These are phyloP conservation scores for Golubevia sp. DNA, from an alignment of 1,284 basidiomycete species.

Conservation along the genomic window DNA sequence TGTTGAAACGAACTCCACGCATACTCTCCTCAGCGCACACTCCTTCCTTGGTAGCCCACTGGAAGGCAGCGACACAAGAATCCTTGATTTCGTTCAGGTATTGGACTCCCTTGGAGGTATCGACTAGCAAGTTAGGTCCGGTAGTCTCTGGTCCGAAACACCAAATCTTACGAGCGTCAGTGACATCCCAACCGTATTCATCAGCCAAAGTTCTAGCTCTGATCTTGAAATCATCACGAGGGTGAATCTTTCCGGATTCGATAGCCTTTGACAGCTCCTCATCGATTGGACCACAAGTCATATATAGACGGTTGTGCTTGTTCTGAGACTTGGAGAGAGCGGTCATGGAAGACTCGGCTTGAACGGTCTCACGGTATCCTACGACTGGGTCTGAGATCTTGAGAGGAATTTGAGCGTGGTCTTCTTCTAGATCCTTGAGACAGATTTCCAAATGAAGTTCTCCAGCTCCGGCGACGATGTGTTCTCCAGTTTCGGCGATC, in stretches of 20 bases:
- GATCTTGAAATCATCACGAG: conserved; percentile 60
- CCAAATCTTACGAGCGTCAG: conserved; percentile 62
- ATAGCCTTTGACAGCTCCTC: conserved; percentile 57
- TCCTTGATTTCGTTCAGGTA: conserved; percentile 63
- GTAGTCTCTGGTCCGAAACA: conserved; percentile 62
- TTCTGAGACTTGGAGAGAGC: conserved; percentile 62
- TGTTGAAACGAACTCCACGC: conserved; percentile 61
- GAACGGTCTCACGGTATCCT: conserved; percentile 62
- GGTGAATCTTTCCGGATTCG: conserved; percentile 57
- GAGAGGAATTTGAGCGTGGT: conserved; percentile 61
- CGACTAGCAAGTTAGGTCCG: conserved; percentile 58
- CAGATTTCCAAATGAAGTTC: conserved; percentile 62
- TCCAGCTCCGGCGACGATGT: conserved; percentile 62
- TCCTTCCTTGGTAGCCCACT: conserved; percentile 62
- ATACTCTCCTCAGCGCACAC: conserved; percentile 56
- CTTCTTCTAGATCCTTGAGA: conserved; percentile 61
- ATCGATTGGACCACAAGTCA: conserved; percentile 52
- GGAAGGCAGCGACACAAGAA: conserved; percentile 62
- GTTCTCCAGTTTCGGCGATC: conserved; percentile 61
- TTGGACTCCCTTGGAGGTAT: conserved; percentile 61
- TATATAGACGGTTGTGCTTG: conserved; percentile 62
- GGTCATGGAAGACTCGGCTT: conserved; percentile 60
- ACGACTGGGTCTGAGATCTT: conserved; percentile 62
- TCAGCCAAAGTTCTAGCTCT: conserved; percentile 56
- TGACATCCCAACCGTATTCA: conserved; percentile 59